These are phyloP conservation scores for Lolium multiflorum DNA, from an alignment of 176 grass and related monocot genomes.

Conservation along the genomic window DNA sequence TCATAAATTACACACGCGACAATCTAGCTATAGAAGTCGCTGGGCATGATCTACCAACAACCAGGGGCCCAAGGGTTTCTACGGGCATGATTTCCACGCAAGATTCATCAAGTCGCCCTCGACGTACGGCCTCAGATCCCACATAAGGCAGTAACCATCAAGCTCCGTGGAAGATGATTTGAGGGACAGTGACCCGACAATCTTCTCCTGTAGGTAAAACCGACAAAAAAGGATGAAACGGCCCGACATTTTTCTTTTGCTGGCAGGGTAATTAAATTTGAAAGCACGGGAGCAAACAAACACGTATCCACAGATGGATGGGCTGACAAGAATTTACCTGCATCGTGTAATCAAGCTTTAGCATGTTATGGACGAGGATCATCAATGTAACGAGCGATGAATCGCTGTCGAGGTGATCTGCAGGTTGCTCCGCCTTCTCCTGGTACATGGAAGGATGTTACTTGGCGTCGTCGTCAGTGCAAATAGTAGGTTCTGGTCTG, in stretches of 20 bases:
- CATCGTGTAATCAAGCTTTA: conserved; percentile 65
- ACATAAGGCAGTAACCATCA: conserved; percentile 70
- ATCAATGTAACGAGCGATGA: conserved; percentile 47
- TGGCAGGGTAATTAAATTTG: too few species aligned
- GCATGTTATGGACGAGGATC: conserved; percentile 57
- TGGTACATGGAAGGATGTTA: conserved; percentile 35
- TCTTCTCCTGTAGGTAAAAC: conserved; percentile 63
- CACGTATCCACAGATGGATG: not conserved
- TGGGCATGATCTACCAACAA: not conserved
- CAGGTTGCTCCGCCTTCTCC: conserved; percentile 32
- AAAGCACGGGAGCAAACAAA: not conserved
- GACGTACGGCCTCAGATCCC: conserved; percentile 70
- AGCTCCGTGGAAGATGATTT: conserved; percentile 58
- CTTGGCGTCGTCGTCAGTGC: not conserved
- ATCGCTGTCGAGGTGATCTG: conserved; percentile 41
- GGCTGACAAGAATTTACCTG: not conserved
- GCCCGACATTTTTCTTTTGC: too few species aligned
- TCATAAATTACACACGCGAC: too few species aligned
- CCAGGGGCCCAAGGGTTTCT: not conserved
- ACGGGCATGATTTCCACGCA: conserved; percentile 59
- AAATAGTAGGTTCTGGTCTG: not conserved
- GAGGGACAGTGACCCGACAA: conserved; percentile 51
- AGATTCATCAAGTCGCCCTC: conserved; percentile 46
- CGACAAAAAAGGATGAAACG: not conserved
- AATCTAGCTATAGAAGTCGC: too few species aligned